Conservation (phyloP, 768 basidiomycete species). For the Mrakia gelida region DNA sequence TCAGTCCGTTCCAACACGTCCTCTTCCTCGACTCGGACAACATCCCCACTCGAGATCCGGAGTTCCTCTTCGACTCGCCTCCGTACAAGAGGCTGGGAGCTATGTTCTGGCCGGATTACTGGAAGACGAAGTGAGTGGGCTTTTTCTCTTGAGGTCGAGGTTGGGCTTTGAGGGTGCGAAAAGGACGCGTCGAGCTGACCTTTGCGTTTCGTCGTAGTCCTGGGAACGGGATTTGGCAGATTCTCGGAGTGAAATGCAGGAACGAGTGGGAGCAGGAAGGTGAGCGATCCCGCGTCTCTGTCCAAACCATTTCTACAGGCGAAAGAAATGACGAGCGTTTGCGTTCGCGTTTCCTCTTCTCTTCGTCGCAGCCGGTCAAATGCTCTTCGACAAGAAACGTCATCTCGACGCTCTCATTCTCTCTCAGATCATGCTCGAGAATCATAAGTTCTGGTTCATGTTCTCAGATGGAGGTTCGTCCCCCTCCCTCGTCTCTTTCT, state of each 20-base stretch:
- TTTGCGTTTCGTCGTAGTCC: background rate
- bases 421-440: conserved; percentile 42
- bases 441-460: conserved; percentile 31
- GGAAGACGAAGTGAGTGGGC: background rate
- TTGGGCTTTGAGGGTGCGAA: background rate
- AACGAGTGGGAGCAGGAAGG: conserved; percentile 50
- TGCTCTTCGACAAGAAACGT: conserved; percentile 47
- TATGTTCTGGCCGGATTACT: conserved; percentile 40
- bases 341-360: no score
- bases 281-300: no score
- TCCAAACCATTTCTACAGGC: no score
- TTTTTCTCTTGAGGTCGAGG: conserved; percentile 40
- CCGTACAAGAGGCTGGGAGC: conserved; percentile 46
- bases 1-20: conserved; percentile 44
- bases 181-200: background rate
- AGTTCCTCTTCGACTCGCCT: conserved; percentile 45
- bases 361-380: conserved; percentile 44
- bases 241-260: conserved; percentile 26
- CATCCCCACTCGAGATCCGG: conserved; percentile 36
- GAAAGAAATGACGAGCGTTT: no score
- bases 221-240: background rate
- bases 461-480: conserved; percentile 23
- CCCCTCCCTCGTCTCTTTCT: background rate
- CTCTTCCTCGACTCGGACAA: conserved; percentile 48
- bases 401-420: conserved; percentile 46